Conservation (phyloP, 352 stramenopile genomes). For the Plasmopara viticola region DNA sequence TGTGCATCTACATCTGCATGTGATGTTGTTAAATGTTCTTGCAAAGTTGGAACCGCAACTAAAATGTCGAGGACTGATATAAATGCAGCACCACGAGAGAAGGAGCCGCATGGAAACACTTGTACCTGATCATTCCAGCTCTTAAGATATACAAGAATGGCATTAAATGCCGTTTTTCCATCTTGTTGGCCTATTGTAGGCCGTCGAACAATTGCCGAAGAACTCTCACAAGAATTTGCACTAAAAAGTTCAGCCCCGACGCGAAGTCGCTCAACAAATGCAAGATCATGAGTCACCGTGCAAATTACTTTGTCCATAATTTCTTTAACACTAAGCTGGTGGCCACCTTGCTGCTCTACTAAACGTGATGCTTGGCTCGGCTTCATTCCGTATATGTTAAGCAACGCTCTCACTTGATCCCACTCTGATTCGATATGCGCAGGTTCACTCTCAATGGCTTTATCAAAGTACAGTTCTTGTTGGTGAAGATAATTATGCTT, state of each 20-base stretch:
- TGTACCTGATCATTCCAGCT: slow-evolving; percentile 44
- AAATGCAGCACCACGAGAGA: slow-evolving; percentile 60
- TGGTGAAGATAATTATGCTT: slow-evolving; percentile 62
- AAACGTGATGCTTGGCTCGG: slow-evolving; percentile 28
- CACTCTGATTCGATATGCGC: slow-evolving; percentile 23
- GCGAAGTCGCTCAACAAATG: slow-evolving; percentile 22
- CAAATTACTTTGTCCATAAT: slow-evolving; percentile 25
- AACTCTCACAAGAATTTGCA: not conserved
- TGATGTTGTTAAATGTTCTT: not conserved
- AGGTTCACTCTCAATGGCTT: slow-evolving; percentile 10
- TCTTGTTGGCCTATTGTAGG: slow-evolving; percentile 48
- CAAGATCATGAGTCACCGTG: slow-evolving; percentile 15
- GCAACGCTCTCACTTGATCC: slow-evolving; percentile 24
- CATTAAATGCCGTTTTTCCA: slow-evolving; percentile 60
- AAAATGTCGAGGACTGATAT: slow-evolving; percentile 71
- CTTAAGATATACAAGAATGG: slow-evolving; percentile 54
- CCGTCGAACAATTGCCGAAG: slow-evolving; percentile 14
- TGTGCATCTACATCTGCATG: slow-evolving; percentile 3
- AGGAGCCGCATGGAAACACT: slow-evolving; percentile 64
- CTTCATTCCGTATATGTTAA: slow-evolving; percentile 57
- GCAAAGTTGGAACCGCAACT: slow-evolving; percentile 26
- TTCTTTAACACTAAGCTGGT: slow-evolving; percentile 4
- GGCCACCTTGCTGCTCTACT: slow-evolving; percentile 13
- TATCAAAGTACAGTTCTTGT: slow-evolving; percentile 49
- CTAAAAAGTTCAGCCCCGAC: slow-evolving; percentile 35